A percentile compares a stretch with the other conserved stretches of the same genome.
Conservation (phyloP, 371 early-diverging fungal species). For the Saksenaea oblongispora region DNA sequence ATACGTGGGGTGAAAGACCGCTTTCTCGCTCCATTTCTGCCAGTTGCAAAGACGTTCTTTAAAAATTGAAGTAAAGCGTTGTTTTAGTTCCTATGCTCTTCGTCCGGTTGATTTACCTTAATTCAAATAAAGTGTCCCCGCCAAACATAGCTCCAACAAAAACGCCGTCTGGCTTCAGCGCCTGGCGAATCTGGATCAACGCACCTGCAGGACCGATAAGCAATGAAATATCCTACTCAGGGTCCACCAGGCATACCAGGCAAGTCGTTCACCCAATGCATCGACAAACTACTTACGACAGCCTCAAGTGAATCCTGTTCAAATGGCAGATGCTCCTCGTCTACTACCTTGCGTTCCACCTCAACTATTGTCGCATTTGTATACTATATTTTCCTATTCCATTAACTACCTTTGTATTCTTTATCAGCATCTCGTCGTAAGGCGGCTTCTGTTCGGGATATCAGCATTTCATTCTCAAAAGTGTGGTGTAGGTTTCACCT, state of each 20-base stretch:
- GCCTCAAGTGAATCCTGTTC: slow-evolving; percentile 82
- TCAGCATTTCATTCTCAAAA: background rate
- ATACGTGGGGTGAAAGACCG: slow-evolving; percentile 89
- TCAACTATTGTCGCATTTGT: slow-evolving; percentile 55
- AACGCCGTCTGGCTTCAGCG: slow-evolving; percentile 88
- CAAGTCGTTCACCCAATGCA: slow-evolving; percentile 97
- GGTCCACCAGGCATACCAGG: slow-evolving; percentile 56
- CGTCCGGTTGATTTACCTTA: slow-evolving; percentile 43
- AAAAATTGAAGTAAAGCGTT: background rate
- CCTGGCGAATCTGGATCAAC: slow-evolving; percentile 79
- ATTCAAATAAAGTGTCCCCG: slow-evolving; percentile 93
- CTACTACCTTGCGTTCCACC: slow-evolving; percentile 76
- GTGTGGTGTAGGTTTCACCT: slow-evolving; percentile 28
- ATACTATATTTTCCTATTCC: slow-evolving; percentile 49
- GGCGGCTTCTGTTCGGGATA: slow-evolving; percentile 51
- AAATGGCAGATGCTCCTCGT: slow-evolving; percentile 85
- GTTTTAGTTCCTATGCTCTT: no score
- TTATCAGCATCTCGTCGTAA: slow-evolving; percentile 66
- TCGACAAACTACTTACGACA: slow-evolving; percentile 79
- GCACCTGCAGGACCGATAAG: slow-evolving; percentile 41
- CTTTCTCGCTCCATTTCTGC: slow-evolving; percentile 91
- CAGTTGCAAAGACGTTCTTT: slow-evolving; percentile 84
- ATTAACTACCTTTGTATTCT: slow-evolving; percentile 61
- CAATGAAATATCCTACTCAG: background rate
- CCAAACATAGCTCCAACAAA: slow-evolving; percentile 94